Conservation (phyloP, 2,329 filamentous ascomycete genomes). For the Claviceps capensis region DNA sequence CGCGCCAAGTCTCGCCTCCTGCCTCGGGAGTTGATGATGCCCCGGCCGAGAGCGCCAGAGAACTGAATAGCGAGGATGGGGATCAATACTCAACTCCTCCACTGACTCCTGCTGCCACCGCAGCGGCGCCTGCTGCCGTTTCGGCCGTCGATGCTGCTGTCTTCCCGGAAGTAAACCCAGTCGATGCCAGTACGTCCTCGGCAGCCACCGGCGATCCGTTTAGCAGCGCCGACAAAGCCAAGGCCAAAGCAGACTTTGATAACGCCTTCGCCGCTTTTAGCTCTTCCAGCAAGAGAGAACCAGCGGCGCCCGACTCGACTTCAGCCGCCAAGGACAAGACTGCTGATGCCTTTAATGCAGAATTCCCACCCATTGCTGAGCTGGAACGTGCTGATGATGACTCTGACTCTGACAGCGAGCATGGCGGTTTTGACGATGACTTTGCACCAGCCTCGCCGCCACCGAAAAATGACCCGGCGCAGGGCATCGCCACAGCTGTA, state of each 20-base stretch:
- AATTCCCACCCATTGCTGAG: conserved; percentile 91
- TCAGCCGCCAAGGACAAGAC: conserved; percentile 22
- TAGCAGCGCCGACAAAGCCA: conserved; percentile 36
- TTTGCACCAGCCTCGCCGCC: conserved; percentile 57
- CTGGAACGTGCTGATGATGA: conserved; percentile 68
- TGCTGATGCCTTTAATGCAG: conserved; percentile 47
- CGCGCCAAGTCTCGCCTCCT: conserved; percentile 63
- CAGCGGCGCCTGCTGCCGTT: conserved; percentile 13
- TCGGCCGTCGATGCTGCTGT: conserved; percentile 6
- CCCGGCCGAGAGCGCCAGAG: conserved; percentile 11
- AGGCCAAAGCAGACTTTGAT: conserved; percentile 71
- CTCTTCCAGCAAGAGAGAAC: conserved; percentile 31
- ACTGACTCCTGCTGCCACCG: conserved; percentile 12
- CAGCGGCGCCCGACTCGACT: conserved; percentile 28
- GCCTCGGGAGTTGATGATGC: conserved; percentile 42
- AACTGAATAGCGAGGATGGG: conserved; percentile 9
- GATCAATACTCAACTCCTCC: conserved; percentile 13
- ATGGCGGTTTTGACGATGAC: conserved; percentile 84
- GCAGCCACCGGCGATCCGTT: conserved; percentile 33
- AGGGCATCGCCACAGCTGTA: neutral
- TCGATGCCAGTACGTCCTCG: conserved; percentile 5
- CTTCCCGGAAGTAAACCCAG: conserved; percentile 8
- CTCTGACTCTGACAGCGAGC: conserved; percentile 66
- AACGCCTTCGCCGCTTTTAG: conserved; percentile 69
- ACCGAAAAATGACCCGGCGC: conserved; percentile 17